Evolutionary conservation across 2,329 filamentous ascomycete species (phyloP), one percentile per base, ranked within the genome.

Genomic region (Nannizziopsis arthrosporioides): DNA sequence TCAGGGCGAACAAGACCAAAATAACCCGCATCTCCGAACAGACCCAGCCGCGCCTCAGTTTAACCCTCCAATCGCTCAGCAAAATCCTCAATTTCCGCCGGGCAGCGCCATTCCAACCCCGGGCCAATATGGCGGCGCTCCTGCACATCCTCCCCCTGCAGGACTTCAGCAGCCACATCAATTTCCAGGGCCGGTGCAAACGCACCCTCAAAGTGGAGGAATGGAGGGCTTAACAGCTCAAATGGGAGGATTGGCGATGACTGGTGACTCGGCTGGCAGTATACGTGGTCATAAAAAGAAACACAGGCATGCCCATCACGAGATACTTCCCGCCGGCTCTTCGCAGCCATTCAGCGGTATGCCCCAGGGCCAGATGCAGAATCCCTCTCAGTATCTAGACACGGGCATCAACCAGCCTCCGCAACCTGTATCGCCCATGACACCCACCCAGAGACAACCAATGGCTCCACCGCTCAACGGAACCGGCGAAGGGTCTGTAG

Each of bases 291-390:
- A 70, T 44, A 84, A 89, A 74, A 96, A 94, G 79, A 95, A 94
- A 75, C 84, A 95, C 64, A 80, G 87, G 51, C 90, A 96, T 68
- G 90, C 89, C 54, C 85, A 94, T 66, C 90, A 96, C 65, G 82
- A 80, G 35, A 78, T 96, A 46, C 86, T 90, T 55, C 79, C 84
- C 10, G 73, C 73, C 4, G 79, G 80, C 43, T 80, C 79, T 31
- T 79, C 81, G 5, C 80, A 84, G 59, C 70, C 79, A 9, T 85
- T 84, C 68, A 82, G 82, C 61, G 82, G 79, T 52, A 78, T 82
- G 60, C 78, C 80, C 1, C 73, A 76, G 18, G 69, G 72, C 9
- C 77, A 73, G 27, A 73, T 73, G 18, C 72, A 76, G 14, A 49
- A 32, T 14, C 53, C 47, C 7, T 67, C 73, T 22, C 74, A 77